A percentile compares a stretch with the other conserved stretches of the same genome.
Evolutionary conservation across 2,329 filamentous ascomycete genomes (phyloP).

Genomic region (Akanthomyces uredinophilus): DNA sequence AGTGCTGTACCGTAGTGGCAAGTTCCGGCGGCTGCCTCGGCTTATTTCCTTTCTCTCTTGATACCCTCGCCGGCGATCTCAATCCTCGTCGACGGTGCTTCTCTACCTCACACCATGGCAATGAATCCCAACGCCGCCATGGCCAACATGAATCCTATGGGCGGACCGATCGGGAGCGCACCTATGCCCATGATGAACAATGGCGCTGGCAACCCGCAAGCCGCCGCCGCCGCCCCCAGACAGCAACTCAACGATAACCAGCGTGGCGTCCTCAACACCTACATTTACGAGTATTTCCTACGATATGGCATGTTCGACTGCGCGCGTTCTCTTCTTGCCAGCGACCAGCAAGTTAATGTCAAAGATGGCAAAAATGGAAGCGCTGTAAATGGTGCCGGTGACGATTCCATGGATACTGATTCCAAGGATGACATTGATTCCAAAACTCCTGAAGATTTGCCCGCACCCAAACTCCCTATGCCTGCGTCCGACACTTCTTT

Average conservation of each 20-base stretch:
- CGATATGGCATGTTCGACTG: conserved; percentile 79
- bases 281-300: conserved; percentile 89
- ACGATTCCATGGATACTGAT: conserved; percentile 78
- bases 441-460: conserved; percentile 76
- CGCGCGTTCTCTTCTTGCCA: conserved; percentile 67
- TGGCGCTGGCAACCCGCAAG: conserved; percentile 35
- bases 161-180: conserved; percentile 56
- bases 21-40: conserved; percentile 28
- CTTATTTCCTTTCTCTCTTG: conserved; percentile 21
- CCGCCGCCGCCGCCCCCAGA: conserved; percentile 27
- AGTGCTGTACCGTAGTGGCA: conserved; percentile 30
- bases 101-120: conserved; percentile 22
- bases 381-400: conserved; percentile 61
- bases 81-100: conserved; percentile 1
- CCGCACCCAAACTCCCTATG: conserved; percentile 63
- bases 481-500: conserved; percentile 70
- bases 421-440: conserved; percentile 69
- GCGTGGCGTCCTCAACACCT: conserved; percentile 67
- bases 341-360: conserved; percentile 62
- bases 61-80: conserved; percentile 12
- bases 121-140: conserved; percentile 62
- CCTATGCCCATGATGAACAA: conserved; percentile 66
- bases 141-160: conserved; percentile 65
- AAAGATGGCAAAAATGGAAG: conserved; percentile 68
- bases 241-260: conserved; percentile 41